Percentiles rank a stretch among this genome's conserved stretches.
These are phyloP conservation scores for Ophiostoma ulmi DNA, from an alignment of 2,329 filamentous ascomycete genomes.

Conservation along the genomic window DNA sequence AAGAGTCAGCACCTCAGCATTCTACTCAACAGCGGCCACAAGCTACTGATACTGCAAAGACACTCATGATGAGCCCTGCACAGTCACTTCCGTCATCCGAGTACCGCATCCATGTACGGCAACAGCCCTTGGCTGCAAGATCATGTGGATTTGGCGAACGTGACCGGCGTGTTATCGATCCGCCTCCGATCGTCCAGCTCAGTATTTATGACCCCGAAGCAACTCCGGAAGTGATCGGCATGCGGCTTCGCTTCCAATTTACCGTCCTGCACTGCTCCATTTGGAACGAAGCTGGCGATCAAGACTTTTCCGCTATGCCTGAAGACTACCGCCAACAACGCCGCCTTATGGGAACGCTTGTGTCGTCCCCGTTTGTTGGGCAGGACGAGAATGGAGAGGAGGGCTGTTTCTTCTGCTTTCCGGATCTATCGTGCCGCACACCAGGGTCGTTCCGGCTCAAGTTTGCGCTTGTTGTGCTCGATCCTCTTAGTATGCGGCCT, in stretches of 20 bases:
- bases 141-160: constrained; percentile 80
- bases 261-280: constrained; percentile 73
- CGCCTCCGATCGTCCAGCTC: constrained; percentile 75
- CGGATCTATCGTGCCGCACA: constrained; percentile 73
- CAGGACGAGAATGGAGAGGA: constrained; percentile 67
- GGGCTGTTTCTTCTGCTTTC: constrained; percentile 82
- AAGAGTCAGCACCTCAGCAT: constrained; percentile 21
- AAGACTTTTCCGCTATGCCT: constrained; percentile 66
- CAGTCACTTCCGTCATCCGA: constrained; percentile 27
- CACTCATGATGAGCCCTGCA: background rate
- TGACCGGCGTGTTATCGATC: constrained; percentile 76
- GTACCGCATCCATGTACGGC: constrained; percentile 58
- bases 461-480: constrained; percentile 68
- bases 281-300: constrained; percentile 61
- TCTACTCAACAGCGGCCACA: background rate
- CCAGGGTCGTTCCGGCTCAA: constrained; percentile 69
- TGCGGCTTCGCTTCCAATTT: constrained; percentile 54
- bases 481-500: constrained; percentile 53
- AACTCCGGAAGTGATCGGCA: constrained; percentile 49
- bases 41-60: background rate
- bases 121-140: constrained; percentile 71
- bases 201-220: constrained; percentile 54
- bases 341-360: constrained; percentile 72
- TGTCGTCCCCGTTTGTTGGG: constrained; percentile 71
- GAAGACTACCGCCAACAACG: constrained; percentile 67